Evolutionary conservation across 2,329 filamentous ascomycete genomes (phyloP), one percentile per base, ranked within the genome.

Genomic region (Paecilomyces formosus): DNA sequence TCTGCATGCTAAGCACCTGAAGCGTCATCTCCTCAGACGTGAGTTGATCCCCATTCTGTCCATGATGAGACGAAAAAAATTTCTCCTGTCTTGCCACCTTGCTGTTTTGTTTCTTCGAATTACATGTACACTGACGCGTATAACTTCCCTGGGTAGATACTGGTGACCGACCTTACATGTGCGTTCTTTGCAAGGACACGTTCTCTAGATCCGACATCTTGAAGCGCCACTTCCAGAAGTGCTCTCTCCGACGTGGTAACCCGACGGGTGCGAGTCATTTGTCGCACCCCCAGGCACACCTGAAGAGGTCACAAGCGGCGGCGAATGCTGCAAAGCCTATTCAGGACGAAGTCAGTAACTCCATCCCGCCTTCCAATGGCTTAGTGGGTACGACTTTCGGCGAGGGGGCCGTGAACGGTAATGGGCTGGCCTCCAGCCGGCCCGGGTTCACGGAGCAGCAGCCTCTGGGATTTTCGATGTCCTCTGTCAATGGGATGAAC

Each of bases 201-300:
- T 99, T 99, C 78, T 96, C 91, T 54, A 88, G 94, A 74, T 96
- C 92, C 82, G 94, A 99, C 73, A 97, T 99, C 65, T 80, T 99
- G 69, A 99, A 99, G 82, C 90, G 94, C 64, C 94, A 99, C 79
- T 99, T 97, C 78, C 92, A 97, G 76, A 99, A 99, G 81, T 99
- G 94, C 79, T 97, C 94, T 45, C 91, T 97, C 64, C 88, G 94
- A 69, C 88, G 94, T 72, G 94, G 94, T 59, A 97, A 97, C 77
- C 93, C 94, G 57, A 96, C 92, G 15, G 92, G 92, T 67, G 91
- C 91, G 63, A 96, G 90, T 71, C 94, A 99, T 79, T 78, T 99
- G 75, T 95, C 92, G 66, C 92, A 97, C 77, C 90, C 92, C 35
- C 89, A 93, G 76, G 89, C 90, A 64, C 90, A 95, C 76, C 82